Conservation (phyloP, 2,329 filamentous ascomycete species). For the Verticillium dahliae region DNA sequence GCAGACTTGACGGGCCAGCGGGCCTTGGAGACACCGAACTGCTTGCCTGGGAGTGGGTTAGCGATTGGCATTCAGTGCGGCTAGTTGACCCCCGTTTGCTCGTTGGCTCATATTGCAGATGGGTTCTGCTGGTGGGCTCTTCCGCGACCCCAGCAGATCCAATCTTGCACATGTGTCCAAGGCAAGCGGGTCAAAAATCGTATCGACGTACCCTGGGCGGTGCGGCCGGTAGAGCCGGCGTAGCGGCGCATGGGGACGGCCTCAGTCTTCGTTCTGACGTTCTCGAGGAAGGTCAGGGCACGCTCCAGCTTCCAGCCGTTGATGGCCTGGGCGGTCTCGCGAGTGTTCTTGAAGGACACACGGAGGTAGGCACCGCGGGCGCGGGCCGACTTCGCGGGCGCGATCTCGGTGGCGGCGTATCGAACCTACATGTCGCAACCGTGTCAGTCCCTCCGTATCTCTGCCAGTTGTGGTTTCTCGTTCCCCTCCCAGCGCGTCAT, state of each 20-base stretch:
- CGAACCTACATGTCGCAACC: slow-evolving; percentile 62
- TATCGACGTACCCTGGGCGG: slow-evolving; percentile 82
- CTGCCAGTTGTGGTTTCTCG: not conserved
- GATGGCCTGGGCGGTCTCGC: slow-evolving; percentile 98
- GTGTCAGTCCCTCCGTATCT: slow-evolving; percentile 2
- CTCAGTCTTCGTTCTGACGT: slow-evolving; percentile 95
- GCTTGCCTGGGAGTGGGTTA: slow-evolving; percentile 65
- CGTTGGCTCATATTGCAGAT: not conserved
- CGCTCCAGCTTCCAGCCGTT: slow-evolving; percentile 98
- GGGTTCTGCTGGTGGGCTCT: not conserved
- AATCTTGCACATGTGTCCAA: not conserved
- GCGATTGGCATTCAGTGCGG: not conserved
- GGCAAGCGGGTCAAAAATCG: not conserved
- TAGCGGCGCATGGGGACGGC: slow-evolving; percentile 98
- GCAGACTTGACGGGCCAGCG: slow-evolving; percentile 99
- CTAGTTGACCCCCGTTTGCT: not conserved
- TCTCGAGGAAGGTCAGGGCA: slow-evolving; percentile 94
- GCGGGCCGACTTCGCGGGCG: slow-evolving; percentile 88
- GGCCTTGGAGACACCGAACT: slow-evolving; percentile 95
- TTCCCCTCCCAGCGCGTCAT: not conserved
- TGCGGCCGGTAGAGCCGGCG: slow-evolving; percentile 90
- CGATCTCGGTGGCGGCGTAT: slow-evolving; percentile 89
- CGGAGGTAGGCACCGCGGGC: slow-evolving; percentile 98
- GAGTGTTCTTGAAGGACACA: slow-evolving; percentile 99
- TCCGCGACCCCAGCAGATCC: not conserved